Base-by-base conservation (phyloP, 163 green algal species). In the Trebouxia gelatinosa region DNA sequence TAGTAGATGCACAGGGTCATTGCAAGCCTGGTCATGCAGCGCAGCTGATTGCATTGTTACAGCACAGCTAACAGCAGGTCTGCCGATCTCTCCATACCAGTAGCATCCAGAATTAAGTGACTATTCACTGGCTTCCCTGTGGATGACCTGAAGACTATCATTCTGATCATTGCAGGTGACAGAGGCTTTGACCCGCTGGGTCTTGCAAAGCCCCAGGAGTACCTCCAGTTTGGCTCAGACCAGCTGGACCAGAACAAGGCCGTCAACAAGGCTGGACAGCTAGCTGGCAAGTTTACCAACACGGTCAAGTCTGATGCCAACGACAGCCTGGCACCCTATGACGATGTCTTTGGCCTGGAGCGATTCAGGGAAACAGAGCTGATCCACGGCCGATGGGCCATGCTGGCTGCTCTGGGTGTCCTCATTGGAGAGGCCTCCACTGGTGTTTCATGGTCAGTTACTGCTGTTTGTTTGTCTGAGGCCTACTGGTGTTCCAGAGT, bases 281-380 rank as follows among this genome's bases (percentile, higher is more conserved):
- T 95, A 5, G 59, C 96, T 40, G 92, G 87, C 68, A 79, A 85
- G 43, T 90, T 94, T 74, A 62, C 64, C 11, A 48, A 19, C 48
- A 19, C 48, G 23, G 28, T 59, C 48, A 59, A 59, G 48, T 23
- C 23, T 19, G 48, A 59, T 23, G 40, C 46, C 40, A 72, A 79
- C 11, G 81, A 82, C 82, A 68, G 80, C 81, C 81, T 82, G 46
- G 40, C 78, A 23, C 58, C 58, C 58, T 67, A 67, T 28, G 58
- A 67, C 34, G 58, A 67, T 31, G 94, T 98, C 32, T 98, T 98
- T 80, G 93, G 91, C 80, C 91, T 99, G 75, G 82, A 92, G 77
- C 90, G 95, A 59, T 98, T 98, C 93, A 89, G 93, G 66, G 94
- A 99, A 92, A 93, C 85, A 84, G 95, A 99, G 93, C 82, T 99